phyloP scores from a whole-genome alignment of 2,329 filamentous ascomycete species.

The Dactylellina haptotyla region DNA sequence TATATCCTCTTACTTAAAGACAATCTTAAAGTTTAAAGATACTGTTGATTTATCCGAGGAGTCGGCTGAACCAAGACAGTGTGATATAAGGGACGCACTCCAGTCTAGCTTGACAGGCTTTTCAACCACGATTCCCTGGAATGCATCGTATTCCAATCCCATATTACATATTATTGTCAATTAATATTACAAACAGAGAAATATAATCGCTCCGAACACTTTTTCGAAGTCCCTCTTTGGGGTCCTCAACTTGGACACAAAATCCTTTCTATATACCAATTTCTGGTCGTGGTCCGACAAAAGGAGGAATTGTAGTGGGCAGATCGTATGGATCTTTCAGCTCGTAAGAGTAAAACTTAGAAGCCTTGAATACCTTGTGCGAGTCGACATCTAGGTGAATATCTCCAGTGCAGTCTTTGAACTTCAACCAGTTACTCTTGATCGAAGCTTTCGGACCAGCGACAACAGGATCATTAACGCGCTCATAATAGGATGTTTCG shows the following conservation, averaged over 20 bases:
- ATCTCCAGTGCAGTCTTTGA: constrained; percentile 55
- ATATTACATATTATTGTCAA: too few species aligned
- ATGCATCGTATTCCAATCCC: too few species aligned
- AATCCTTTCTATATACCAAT: constrained; percentile 20
- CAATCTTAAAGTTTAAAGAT: too few species aligned
- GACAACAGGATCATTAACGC: constrained; percentile 56
- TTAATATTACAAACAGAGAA: neutral
- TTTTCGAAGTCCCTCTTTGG: neutral
- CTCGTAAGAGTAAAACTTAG: constrained; percentile 38
- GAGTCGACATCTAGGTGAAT: constrained; percentile 29
- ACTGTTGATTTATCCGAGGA: too few species aligned
- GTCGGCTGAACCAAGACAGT: too few species aligned
- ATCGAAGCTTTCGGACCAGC: constrained; percentile 54
- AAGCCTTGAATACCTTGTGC: constrained; percentile 38
- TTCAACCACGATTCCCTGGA: too few species aligned
- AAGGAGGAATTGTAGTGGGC: constrained; percentile 29
- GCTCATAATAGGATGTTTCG: constrained; percentile 56
- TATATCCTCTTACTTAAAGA: too few species aligned
- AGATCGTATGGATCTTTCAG: constrained; percentile 43
- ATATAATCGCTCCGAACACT: neutral
- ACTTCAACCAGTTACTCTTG: constrained; percentile 55
- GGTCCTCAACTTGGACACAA: neutral
- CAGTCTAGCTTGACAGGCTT: too few species aligned
- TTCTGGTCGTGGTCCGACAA: constrained; percentile 30
- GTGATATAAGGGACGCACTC: too few species aligned